phyloP scores from a whole-genome alignment of 495 filamentous ascomycete genomes.

The Glutinoglossum americanum region DNA sequence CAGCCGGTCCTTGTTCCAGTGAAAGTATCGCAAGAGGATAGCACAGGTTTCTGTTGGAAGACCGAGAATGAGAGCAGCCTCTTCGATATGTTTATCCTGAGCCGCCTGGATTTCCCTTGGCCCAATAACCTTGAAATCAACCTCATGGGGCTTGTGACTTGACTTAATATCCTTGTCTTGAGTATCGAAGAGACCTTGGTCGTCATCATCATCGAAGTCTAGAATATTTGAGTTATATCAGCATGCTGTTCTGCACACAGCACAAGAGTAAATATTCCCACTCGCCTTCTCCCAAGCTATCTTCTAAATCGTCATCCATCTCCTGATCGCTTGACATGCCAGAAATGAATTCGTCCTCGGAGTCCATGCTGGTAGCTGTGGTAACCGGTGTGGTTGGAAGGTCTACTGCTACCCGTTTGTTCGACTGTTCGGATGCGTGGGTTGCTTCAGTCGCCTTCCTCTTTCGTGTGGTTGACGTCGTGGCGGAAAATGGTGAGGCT shows the following conservation, averaged over 20 bases:
- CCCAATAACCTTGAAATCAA: constrained; percentile 59
- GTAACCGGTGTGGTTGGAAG: constrained; percentile 42
- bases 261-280: constrained; percentile 2
- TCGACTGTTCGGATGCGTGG: constrained; percentile 22
- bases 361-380: constrained; percentile 57
- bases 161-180: constrained; percentile 57
- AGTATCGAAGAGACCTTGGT: constrained; percentile 27
- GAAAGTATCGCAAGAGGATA: constrained; percentile 66
- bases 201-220: constrained; percentile 44
- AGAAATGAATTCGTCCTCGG: constrained; percentile 90
- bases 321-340: constrained; percentile 59
- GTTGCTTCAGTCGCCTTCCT: constrained; percentile 69
- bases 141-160: constrained; percentile 55
- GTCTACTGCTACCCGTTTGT: constrained; percentile 22
- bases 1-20: constrained; percentile 89
- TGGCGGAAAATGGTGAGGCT: constrained; percentile 27
- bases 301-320: constrained; percentile 46
- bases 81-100: constrained; percentile 66
- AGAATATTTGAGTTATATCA: constrained; percentile 7
- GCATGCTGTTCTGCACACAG: not conserved
- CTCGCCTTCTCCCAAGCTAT: constrained; percentile 57
- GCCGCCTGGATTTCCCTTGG: constrained; percentile 61
- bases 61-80: constrained; percentile 72
- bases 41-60: constrained; percentile 71
- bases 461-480: constrained; percentile 57